These are phyloP conservation scores for Dothiorella sarmentorum DNA, from an alignment of 2,329 filamentous ascomycete genomes.

Conservation along the genomic window DNA sequence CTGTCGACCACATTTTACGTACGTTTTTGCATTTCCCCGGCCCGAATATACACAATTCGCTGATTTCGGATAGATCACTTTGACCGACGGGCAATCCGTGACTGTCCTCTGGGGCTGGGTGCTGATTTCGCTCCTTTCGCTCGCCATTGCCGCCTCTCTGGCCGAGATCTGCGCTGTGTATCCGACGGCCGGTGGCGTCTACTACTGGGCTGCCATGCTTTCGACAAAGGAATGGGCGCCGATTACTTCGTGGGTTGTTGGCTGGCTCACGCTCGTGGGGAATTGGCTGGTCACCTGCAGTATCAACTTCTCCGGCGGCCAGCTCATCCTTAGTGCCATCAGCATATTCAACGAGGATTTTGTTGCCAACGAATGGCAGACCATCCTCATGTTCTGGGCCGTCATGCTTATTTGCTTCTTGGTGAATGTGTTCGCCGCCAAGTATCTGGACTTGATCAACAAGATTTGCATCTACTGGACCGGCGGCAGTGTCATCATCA, in stretches of 20 bases:
- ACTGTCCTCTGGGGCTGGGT: conserved; percentile 70
- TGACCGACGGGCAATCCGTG: conserved; percentile 65
- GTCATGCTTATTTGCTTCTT: conserved; percentile 63
- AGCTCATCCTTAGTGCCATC: conserved; percentile 65
- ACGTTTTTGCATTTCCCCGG: background rate
- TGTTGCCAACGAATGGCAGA: conserved; percentile 65
- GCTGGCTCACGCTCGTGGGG: conserved; percentile 68
- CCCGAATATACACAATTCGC: background rate
- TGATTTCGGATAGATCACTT: conserved; percentile 46
- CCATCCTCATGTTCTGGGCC: conserved; percentile 68
- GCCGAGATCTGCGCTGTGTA: conserved; percentile 69
- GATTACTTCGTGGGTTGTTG: conserved; percentile 65
- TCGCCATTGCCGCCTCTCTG: conserved; percentile 62
- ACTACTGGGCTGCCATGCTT: conserved; percentile 68
- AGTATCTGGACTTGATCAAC: conserved; percentile 65
- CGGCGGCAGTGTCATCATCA: conserved; percentile 62
- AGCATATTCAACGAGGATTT: conserved; percentile 68
- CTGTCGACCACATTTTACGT: conserved; percentile 63
- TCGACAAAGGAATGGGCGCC: conserved; percentile 63
- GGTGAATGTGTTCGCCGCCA: conserved; percentile 63
- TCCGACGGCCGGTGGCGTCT: conserved; percentile 66
- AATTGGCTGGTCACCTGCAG: conserved; percentile 65
- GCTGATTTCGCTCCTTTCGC: conserved; percentile 60
- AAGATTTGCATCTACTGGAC: conserved; percentile 74
- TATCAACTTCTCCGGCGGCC: conserved; percentile 71